A percentile compares a stretch with the other conserved stretches of the same genome.
Evolutionary conservation across 202 grass and related monocot genomes (phyloP).

Genomic region (Eragrostis tef): DNA sequence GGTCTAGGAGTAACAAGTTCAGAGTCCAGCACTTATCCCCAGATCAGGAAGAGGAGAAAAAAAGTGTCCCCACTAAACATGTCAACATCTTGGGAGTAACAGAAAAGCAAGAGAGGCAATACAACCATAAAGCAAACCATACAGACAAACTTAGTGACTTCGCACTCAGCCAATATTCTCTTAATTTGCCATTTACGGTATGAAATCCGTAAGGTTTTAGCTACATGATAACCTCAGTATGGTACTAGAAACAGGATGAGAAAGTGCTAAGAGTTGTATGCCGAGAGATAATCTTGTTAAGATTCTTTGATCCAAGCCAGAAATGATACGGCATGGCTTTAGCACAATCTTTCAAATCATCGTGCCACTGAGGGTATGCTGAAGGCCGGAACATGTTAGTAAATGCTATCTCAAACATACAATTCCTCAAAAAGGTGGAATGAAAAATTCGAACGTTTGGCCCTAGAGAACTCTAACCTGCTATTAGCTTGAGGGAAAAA

Average conservation of each 20-base stretch:
- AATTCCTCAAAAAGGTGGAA: neutral
- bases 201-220: neutral
- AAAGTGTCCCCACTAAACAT: constrained; percentile 45
- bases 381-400: constrained; percentile 32
- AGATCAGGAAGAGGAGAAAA: constrained; percentile 14
- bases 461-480: neutral
- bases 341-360: constrained; percentile 32
- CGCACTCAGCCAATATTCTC: constrained; percentile 43
- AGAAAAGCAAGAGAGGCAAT: constrained; percentile 41
- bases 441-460: neutral
- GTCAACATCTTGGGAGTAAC: constrained; percentile 50
- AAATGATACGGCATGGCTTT: constrained; percentile 33
- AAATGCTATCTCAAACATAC: constrained; percentile 5
- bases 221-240: constrained; percentile 17
- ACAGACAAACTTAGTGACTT: constrained; percentile 42
- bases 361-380: constrained; percentile 16
- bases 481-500: neutral
- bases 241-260: constrained; percentile 32
- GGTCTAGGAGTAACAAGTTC: constrained; percentile 20
- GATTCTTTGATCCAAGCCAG: constrained; percentile 16
- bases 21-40: constrained; percentile 36
- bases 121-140: constrained; percentile 47
- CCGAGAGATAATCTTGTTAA: constrained; percentile 14
- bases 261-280: constrained; percentile 31
- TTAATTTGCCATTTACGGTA: constrained; percentile 27